Percentiles rank a stretch among this genome's conserved stretches.
Evolutionary conservation across 2,329 filamentous ascomycete genomes (phyloP).

Genomic region (Monosporascus sp.): DNA sequence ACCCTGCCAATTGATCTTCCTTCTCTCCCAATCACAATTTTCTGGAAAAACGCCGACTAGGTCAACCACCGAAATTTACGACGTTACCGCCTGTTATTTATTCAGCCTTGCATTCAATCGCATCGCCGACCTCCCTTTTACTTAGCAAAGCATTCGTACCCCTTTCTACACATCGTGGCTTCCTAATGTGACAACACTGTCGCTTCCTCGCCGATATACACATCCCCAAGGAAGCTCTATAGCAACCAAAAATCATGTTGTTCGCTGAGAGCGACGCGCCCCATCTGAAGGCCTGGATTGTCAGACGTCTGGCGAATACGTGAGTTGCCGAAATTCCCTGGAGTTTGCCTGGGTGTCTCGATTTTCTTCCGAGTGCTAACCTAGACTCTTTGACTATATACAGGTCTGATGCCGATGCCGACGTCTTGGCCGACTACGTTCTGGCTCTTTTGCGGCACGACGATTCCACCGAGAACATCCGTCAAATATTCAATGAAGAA

Average conservation of each 20-base stretch:
- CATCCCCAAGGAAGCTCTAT: not conserved
- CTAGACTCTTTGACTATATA: constrained; percentile 4
- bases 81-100: no score
- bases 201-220: not conserved
- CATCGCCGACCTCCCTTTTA: not conserved
- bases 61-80: no score
- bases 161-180: no score
- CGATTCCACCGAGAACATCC: constrained; percentile 58
- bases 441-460: constrained; percentile 70
- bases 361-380: constrained; percentile 1
- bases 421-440: constrained; percentile 82
- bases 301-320: constrained; percentile 72
- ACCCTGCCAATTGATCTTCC: not conserved
- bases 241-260: constrained; percentile 43
- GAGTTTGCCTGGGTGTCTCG: constrained; percentile 10
- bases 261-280: constrained; percentile 59
- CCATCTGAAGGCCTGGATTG: constrained; percentile 70
- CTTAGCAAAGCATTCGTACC: not conserved
- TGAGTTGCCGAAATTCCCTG: constrained; percentile 33
- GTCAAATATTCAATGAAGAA: constrained; percentile 64
- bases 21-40: not conserved
- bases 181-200: not conserved
- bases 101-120: not conserved
- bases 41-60: not conserved
- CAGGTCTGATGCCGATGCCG: constrained; percentile 74